Evolutionary conservation across 345 rosid species (phyloP), one percentile per base, ranked within the genome.

Genomic region (Eucalyptus marginata): DNA sequence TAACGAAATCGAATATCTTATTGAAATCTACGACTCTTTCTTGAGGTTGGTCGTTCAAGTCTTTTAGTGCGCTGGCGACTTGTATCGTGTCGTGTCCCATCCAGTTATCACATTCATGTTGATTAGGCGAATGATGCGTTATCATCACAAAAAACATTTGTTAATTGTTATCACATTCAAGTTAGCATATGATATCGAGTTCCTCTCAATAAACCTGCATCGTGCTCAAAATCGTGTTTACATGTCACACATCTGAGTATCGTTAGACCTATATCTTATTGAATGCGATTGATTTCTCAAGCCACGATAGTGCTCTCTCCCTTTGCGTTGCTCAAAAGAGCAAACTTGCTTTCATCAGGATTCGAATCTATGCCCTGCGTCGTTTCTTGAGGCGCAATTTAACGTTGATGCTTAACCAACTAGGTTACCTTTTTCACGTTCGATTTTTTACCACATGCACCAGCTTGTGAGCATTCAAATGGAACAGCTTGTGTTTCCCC

Each of bases 31-130:
- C 1, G 0, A 76, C 83, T 36, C 27, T 36, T 40, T 76, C 5
- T 10, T 7, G 27, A 71, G 83, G 1, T 18, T 71, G 3, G 46
- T 18, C 7, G 0, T 40, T 40, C 13, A 22, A 71, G 8, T 10
- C 46, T 36, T 33, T 20, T 36, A 6, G 14, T 10, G 14, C 0
- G 3, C 0, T 27, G 68, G 31, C 0, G 2, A 71, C 81, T 9
- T 2, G 12, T 31, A 5, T 33, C 3, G 0, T 71, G 5, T 71
- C 5, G 5, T 20, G 0, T 36, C 1, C 13, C 29, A 24, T 56
- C 3, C 27, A 3, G 2, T 33, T 40, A 17, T 68, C 15, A 9
- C 29, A 40, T 40, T 0, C 1, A 0, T 36, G 9, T 7, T 1
- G 0, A 15, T 64, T n/a, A n/a, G n/a, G n/a, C n/a, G n/a, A n/a